Evolutionary conservation across 2,329 filamentous ascomycete genomes (phyloP).

Genomic region (Colletotrichum sp.): DNA sequence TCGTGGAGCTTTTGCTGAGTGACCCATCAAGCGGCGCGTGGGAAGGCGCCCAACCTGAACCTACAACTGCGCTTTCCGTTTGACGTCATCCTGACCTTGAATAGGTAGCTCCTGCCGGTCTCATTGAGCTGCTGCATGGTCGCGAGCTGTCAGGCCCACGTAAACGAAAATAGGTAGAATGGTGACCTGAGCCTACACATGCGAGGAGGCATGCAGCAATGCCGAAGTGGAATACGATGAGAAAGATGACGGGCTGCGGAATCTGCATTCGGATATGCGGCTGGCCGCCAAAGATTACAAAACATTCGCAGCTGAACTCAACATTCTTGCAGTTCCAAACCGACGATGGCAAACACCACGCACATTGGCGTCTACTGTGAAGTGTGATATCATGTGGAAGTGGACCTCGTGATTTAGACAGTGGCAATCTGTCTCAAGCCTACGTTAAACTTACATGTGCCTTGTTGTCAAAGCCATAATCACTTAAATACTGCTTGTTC

Average conservation of each 20-base stretch:
- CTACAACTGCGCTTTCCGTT: background rate
- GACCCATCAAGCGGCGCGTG: background rate
- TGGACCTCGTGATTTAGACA: background rate
- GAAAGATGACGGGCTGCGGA: background rate
- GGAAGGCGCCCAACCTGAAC: background rate
- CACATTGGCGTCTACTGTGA: background rate
- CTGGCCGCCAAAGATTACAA: background rate
- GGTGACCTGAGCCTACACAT: background rate
- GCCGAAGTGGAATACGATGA: background rate
- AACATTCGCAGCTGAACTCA: background rate
- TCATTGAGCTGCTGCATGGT: background rate
- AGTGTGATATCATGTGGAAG: background rate
- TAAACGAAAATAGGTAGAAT: background rate
- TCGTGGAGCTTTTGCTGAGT: no score
- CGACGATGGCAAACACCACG: background rate
- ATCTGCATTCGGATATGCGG: background rate
- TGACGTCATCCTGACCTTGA: background rate
- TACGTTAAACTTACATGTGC: background rate
- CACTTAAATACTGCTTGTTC: background rate
- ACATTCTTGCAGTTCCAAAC: background rate
- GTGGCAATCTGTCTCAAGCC: background rate
- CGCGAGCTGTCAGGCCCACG: background rate
- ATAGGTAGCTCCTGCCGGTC: no score
- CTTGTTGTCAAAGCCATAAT: background rate
- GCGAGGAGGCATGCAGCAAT: background rate